Conservation (phyloP, 345 rosid genomes). For the Rhodamnia rubescens region DNA sequence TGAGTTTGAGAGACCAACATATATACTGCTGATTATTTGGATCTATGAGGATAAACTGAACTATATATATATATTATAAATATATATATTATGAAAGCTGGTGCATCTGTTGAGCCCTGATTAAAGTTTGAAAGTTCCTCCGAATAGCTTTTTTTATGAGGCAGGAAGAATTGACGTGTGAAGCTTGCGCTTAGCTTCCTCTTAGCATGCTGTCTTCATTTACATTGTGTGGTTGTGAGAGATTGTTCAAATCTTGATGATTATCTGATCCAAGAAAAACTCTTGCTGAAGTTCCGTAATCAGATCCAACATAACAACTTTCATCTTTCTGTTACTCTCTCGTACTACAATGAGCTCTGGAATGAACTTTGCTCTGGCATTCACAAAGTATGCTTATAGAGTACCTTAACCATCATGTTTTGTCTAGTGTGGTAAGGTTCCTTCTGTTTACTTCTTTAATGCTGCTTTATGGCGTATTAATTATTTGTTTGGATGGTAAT, state of each 20-base stretch:
- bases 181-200: neutral
- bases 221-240: neutral
- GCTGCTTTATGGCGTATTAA: neutral
- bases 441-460: neutral
- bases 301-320: neutral
- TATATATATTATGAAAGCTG: neutral
- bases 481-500: neutral
- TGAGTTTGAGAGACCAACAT: neutral
- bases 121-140: neutral
- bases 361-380: neutral
- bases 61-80: neutral
- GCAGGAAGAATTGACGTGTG: neutral
- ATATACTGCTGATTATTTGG: neutral
- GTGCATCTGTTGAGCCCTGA: neutral
- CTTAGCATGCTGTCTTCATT: neutral
- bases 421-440: neutral
- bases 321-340: neutral
- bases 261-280: neutral
- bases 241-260: neutral
- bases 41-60: neutral
- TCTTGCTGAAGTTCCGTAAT: neutral
- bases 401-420: neutral
- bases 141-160: neutral
- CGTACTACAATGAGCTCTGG: neutral
- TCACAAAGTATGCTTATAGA: neutral